Evolutionary conservation across 1,284 basidiomycete genomes (phyloP), one percentile per base, ranked within the genome.

Genomic region (Irpex lacteus): DNA sequence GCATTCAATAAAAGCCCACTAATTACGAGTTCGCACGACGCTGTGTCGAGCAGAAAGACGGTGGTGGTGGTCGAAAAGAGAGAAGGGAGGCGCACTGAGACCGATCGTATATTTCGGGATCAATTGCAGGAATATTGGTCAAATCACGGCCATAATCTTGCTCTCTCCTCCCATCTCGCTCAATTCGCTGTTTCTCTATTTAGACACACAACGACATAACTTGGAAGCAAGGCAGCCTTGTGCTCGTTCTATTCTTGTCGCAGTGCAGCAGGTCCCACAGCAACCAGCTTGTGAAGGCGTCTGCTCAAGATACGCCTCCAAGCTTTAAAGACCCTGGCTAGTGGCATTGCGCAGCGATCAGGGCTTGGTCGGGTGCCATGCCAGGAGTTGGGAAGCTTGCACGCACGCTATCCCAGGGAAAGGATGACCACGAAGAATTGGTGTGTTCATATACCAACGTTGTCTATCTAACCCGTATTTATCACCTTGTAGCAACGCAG

Each of bases 401-500:
- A 11, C 21, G 54, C 7, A 56, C 54, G 11, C 54, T 15, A 32
- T 26, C 32, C 8, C 54, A 21, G 13, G 54, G 54, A 18, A 56
- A 56, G 7, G 54, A 56, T 6, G 54, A 56, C 13, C 9, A 56
- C 21, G 34, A 13, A 15, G 54, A 32, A 37, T 37, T 56, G 54
- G 54, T 56, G 54, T 37, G 54, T 56, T 5, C 18, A 5, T 36
- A 15, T 26, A 32, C 13, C 11, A 7, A n/a, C 8, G 34, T 15
- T 21, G 26, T 15, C 7, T 34, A 18, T 21, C 21, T 21, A 37
- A 26, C 13, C 54, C 36, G 11, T 21, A 19, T 32, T 26, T 26
- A 26, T 37, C 15, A 18, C 32, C 11, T 40, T n/a, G 8, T 11
- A 70, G 34, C 74, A 93, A 85, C 86, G 85, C 69, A 88, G 89